phyloP scores from a whole-genome alignment of 805 yeast genomes.

The Candida chauliodis region DNA sequence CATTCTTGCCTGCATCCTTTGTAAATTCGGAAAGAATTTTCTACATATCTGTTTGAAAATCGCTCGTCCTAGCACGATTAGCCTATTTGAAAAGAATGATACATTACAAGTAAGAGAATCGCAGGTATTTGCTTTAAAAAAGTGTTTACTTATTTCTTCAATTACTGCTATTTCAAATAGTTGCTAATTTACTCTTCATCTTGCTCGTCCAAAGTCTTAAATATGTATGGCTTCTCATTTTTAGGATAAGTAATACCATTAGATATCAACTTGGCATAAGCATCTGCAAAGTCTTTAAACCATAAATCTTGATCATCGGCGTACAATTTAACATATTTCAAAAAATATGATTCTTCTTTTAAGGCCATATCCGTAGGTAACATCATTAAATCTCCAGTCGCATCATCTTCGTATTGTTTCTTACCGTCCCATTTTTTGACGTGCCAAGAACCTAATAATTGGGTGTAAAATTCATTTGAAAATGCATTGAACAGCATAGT shows the following conservation, averaged over 20 bases:
- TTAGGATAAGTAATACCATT: constrained; percentile 48
- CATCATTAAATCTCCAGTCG: constrained; percentile 47
- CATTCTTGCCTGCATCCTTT: no score
- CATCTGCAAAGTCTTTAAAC: constrained; percentile 47
- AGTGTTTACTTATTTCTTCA: no score
- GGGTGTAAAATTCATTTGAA: constrained; percentile 37
- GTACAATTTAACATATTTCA: constrained; percentile 44
- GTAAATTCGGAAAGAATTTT: no score
- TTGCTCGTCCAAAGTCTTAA: constrained; percentile 73
- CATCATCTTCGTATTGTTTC: constrained; percentile 40
- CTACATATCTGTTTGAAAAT: no score
- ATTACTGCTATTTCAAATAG: no score
- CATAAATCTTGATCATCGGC: constrained; percentile 49
- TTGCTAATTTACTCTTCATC: constrained; percentile 19
- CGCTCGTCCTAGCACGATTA: no score
- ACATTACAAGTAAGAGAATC: no score
- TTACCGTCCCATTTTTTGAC: constrained; percentile 39
- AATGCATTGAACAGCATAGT: constrained; percentile 37
- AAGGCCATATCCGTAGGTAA: constrained; percentile 56
- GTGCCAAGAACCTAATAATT: constrained; percentile 53
- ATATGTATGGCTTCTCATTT: constrained; percentile 40
- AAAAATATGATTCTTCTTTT: constrained; percentile 43
- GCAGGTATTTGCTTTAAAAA: no score
- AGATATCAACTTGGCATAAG: constrained; percentile 46
- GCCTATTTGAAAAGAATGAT: no score